Conservation (phyloP, 2,329 filamentous ascomycete genomes). For the Parastagonospora avenae region DNA sequence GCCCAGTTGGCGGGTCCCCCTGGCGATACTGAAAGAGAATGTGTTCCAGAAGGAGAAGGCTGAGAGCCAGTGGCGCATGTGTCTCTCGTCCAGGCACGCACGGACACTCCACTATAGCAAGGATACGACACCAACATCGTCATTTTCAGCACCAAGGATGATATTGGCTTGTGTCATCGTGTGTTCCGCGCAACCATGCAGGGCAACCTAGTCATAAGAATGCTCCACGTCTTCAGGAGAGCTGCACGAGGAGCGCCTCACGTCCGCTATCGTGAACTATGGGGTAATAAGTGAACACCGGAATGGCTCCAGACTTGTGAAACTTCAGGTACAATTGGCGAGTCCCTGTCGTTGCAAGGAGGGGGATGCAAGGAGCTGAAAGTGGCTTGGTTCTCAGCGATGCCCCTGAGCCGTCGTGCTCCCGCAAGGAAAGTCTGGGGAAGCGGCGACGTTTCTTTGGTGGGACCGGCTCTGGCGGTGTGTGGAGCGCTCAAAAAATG, state of each 20-base stretch:
- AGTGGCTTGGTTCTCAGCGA: slow-evolving; percentile 20
- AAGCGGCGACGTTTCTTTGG: slow-evolving; percentile 26
- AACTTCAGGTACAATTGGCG: slow-evolving; percentile 11
- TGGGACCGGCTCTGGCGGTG: slow-evolving; percentile 36
- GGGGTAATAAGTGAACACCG: slow-evolving; percentile 1
- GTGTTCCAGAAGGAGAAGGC: slow-evolving; percentile 11
- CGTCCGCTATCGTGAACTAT: slow-evolving; percentile 12
- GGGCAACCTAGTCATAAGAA: slow-evolving; percentile 21
- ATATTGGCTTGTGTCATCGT: slow-evolving; percentile 37
- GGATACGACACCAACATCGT: slow-evolving; percentile 32
- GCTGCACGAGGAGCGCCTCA: slow-evolving; percentile 14
- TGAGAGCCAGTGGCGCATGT: slow-evolving; percentile 9
- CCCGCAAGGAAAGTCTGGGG: slow-evolving; percentile 30
- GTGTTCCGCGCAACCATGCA: slow-evolving; percentile 13
- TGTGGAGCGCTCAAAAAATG: slow-evolving; percentile 39
- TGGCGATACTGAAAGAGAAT: slow-evolving; percentile 3
- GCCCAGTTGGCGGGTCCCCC: slow-evolving; percentile 1
- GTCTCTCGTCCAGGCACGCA: slow-evolving; percentile 14
- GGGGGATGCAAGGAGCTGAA: slow-evolving; percentile 25
- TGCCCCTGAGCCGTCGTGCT: slow-evolving; percentile 34
- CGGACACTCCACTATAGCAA: slow-evolving; percentile 25
- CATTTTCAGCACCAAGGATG: slow-evolving; percentile 32
- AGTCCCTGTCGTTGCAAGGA: slow-evolving; percentile 18
- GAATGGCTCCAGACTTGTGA: background rate
- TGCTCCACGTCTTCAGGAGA: slow-evolving; percentile 5